phyloP scores from a whole-genome alignment of 164 flowering plant species.

The Echeveria elegans region DNA sequence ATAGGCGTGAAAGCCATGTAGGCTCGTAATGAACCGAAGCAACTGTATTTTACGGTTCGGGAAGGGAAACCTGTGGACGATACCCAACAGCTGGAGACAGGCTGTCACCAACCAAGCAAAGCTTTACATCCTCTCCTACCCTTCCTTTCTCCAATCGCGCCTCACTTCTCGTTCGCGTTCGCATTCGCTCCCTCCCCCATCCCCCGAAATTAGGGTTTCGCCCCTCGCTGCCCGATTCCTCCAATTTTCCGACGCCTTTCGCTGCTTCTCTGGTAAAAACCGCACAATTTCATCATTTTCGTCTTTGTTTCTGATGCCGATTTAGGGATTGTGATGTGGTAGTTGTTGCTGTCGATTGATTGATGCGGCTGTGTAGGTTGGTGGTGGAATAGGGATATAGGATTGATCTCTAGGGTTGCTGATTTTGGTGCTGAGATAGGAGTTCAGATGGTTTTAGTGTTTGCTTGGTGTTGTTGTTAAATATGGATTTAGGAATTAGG shows the following conservation, averaged over 20 bases:
- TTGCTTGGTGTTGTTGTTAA: no score
- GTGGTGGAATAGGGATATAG: no score
- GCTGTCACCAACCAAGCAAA: slow-evolving; percentile 4
- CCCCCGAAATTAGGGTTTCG: background rate
- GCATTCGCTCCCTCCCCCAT: background rate
- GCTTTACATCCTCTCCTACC: background rate
- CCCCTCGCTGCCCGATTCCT: background rate
- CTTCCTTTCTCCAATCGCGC: background rate
- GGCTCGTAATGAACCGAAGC: background rate
- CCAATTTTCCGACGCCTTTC: background rate
- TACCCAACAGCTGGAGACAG: slow-evolving; percentile 6
- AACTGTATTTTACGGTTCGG: no score
- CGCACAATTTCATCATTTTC: background rate
- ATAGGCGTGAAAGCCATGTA: background rate
- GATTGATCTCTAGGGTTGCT: no score
- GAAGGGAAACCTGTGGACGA: background rate
- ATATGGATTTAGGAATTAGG: no score
- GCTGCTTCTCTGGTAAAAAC: background rate
- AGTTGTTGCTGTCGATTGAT: background rate
- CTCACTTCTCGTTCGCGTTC: no score
- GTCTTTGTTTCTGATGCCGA: background rate
- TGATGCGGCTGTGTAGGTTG: no score
- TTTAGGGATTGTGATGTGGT: background rate
- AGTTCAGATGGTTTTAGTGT: no score
- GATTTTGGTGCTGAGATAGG: no score